Evolutionary conservation across 306 rosid species (phyloP), one percentile per base, ranked within the genome.

Genomic region (Malus orientalis): DNA sequence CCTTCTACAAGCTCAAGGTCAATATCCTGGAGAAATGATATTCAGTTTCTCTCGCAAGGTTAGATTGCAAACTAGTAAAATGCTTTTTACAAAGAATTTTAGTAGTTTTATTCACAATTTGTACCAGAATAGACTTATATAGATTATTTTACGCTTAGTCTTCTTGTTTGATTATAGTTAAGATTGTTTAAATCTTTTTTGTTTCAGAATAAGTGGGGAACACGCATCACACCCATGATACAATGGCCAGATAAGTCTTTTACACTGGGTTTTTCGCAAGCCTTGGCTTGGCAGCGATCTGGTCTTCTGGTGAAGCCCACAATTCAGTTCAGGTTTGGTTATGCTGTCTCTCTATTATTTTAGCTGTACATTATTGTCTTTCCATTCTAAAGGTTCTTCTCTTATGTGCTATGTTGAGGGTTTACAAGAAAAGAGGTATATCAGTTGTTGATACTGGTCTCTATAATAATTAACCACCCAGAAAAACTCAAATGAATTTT

Each of bases 11-110:
- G 97, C 91, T 73, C 99, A 96, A 74, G 99, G 99, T 82, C 99
- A 92, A 81, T 96, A 91, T 92, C 99, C 99, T 3, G 99, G 99
- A 76, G 99, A 96, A 85, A 91, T 96, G 99, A 91, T 88, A 87
- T 96, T 87, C 86, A 96, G 96, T 91, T 96, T 83, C 82, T 96
- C 98, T 69, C 90, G 91, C 93, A 92, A 96, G 98, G 99, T 96
- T 72, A 83, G 82, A 69, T 62, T 75, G 77, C 60, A 68, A 76
- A 75, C 70, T 74, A 63, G 8, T 66, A 32, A 45, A 3, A 74
- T 58, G 47, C 33, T 47, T 30, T 70, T 16, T 65, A 49, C 66
- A 51, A 64, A 11, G 53, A 23, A 69, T 11, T 11, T 10, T 19
- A 9, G 67, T 54, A 47, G 44, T 66, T 69, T 30, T 51, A 27